Evolutionary conservation across 78 protist genomes (phyloP), one percentile per base, ranked within the genome.

Genomic region (Speleostelium caveatum): DNA sequence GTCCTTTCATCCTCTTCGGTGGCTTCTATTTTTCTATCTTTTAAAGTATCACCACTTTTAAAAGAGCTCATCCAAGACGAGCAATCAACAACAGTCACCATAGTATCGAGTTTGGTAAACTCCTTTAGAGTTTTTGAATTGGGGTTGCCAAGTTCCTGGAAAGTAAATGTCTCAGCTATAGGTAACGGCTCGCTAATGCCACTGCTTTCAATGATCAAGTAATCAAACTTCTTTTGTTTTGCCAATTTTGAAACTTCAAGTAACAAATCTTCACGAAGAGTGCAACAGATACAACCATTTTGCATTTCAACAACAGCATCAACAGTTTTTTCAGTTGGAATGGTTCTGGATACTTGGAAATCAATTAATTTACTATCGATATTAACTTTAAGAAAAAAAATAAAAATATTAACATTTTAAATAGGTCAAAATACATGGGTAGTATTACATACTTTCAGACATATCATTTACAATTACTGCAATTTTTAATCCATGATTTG

Each of bases 201-300:
- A 51, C 73, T 39, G 0, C 60, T 26, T 59, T 90, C 94, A 42
- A 90, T 78, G 7, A 90, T 21, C 56, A 90, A 41, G 49, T 90
- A 90, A 68, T 90, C 94, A 62, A 90, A 90, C 45, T 35, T 79
- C 12, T 32, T 36, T 38, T 39, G 45, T 39, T 77, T 90, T 3
- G 94, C 94, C 24, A 90, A 61, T 61, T 90, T 59, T 2, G 56
- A 22, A 30, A 97, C 63, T 36, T 93, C 96, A 17, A 61, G 35
- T 24, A 97, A 93, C 35, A 97, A 94, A 59, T 97, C 99, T 38
- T 93, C 97, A 19, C 97, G 80, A 68, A 97, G 69, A 2, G 97
- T 95, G 87, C 98, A 97, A 77, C 99, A 98, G n/a, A 96, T 96
- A 93, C 99, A 98, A 33, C 99, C 99, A 88, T 97, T 96, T 60